Conservation (phyloP, 345 rosid genomes). For the Lepidium sativum region DNA sequence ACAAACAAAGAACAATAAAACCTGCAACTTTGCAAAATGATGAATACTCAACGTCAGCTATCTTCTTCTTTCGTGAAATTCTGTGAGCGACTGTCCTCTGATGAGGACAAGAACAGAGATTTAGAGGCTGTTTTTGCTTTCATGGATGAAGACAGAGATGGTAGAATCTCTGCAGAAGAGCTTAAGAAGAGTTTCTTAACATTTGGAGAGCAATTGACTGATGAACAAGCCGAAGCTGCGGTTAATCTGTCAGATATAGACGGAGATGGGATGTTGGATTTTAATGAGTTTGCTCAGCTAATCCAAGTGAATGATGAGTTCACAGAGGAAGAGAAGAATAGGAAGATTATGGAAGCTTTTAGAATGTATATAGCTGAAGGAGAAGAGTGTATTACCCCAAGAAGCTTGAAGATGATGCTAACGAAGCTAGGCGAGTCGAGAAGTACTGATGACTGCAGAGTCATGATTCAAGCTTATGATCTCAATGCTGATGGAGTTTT, state of each 20-base stretch:
- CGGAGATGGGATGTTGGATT: conserved; percentile 54
- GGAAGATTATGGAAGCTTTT: conserved; percentile 46
- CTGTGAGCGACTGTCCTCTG: neutral
- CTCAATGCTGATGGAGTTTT: conserved; percentile 64
- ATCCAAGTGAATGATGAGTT: conserved; percentile 29
- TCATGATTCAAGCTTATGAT: conserved; percentile 57
- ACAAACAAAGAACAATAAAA: neutral
- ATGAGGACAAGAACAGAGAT: conserved; percentile 9
- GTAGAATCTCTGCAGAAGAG: conserved; percentile 48
- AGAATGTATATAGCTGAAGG: conserved; percentile 48
- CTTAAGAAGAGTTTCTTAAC: conserved; percentile 39
- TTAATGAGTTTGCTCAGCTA: conserved; percentile 47
- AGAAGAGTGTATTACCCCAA: conserved; percentile 44
- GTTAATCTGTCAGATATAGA: conserved; percentile 41
- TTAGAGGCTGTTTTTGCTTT: conserved; percentile 37
- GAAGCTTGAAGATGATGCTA: conserved; percentile 52
- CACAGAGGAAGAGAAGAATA: conserved; percentile 37
- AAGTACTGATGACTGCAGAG: conserved; percentile 42
- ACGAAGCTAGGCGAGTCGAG: conserved; percentile 42
- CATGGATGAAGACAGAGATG: conserved; percentile 58
- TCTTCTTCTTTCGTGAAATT: conserved; percentile 25
- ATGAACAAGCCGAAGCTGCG: conserved; percentile 48
- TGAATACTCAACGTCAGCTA: conserved; percentile 18
- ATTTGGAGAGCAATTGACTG: conserved; percentile 38
- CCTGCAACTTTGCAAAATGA: conserved; percentile 2